These are phyloP conservation scores for Canna indica DNA, from an alignment of 176 grass and related monocot genomes.

Conservation along the genomic window DNA sequence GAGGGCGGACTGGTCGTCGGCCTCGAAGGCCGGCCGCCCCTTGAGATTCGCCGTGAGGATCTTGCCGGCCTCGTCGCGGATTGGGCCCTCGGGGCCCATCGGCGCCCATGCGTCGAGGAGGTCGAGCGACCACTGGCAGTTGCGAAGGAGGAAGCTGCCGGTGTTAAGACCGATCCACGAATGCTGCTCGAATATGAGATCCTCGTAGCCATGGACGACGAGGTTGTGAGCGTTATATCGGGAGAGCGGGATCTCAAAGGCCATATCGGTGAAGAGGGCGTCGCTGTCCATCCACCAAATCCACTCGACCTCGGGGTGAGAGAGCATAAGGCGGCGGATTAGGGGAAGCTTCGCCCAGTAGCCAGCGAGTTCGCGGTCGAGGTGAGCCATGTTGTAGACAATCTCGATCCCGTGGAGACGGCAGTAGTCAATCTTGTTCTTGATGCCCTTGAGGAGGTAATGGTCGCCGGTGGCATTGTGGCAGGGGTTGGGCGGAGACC, in stretches of 20 bases:
- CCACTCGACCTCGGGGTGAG: slow-evolving; percentile 85
- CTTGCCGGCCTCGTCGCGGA: slow-evolving; percentile 40
- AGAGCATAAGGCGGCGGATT: slow-evolving; percentile 55
- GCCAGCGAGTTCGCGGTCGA: slow-evolving; percentile 35
- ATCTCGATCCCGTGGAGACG: slow-evolving; percentile 63
- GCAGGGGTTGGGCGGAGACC: slow-evolving; percentile 50
- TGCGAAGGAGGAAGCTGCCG: slow-evolving; percentile 60
- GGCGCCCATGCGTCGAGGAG: slow-evolving; percentile 68
- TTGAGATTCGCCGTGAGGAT: slow-evolving; percentile 38
- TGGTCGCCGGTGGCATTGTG: slow-evolving; percentile 38
- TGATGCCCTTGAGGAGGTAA: slow-evolving; percentile 46
- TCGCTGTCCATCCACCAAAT: slow-evolving; percentile 75
- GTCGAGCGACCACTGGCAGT: slow-evolving; percentile 83
- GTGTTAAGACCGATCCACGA: slow-evolving; percentile 50
- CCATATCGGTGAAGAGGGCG: slow-evolving; percentile 81
- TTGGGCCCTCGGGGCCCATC: slow-evolving; percentile 43
- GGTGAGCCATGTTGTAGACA: slow-evolving; percentile 35
- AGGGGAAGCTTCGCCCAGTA: slow-evolving; percentile 62
- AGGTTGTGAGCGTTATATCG: slow-evolving; percentile 45
- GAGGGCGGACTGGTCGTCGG: slow-evolving; percentile 75
- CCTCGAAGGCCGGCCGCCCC: slow-evolving; percentile 48
- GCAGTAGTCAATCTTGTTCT: slow-evolving; percentile 84
- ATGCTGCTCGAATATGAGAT: slow-evolving; percentile 34
- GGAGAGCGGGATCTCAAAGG: slow-evolving; percentile 44
- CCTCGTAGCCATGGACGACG: slow-evolving; percentile 41